Percentiles rank a stretch among this genome's conserved stretches.
Evolutionary conservation across 257 asterid species (phyloP).

Genomic region (Knoxia roxburghii): DNA sequence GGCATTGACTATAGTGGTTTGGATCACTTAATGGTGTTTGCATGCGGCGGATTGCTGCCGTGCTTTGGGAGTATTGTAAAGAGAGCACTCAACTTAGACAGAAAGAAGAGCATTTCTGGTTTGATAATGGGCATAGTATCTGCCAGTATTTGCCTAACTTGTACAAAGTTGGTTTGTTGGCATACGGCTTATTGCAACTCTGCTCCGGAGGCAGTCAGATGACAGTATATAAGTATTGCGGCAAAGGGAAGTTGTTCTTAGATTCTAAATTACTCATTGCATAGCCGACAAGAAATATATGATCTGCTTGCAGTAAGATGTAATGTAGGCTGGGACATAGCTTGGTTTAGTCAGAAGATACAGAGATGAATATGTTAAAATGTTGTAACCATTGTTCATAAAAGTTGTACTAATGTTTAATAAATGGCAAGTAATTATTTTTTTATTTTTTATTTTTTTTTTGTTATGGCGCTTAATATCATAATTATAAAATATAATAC

Average conservation of each 20-base stretch:
- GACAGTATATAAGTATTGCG: no score
- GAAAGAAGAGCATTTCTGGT: constrained; percentile 59
- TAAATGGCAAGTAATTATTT: no score
- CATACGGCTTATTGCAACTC: constrained; percentile 97
- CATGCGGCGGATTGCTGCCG: constrained; percentile 88
- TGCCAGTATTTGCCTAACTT: constrained; percentile 61
- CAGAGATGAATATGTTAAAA: no score
- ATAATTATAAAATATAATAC: no score
- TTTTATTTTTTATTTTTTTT: no score
- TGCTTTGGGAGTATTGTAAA: constrained; percentile 65
- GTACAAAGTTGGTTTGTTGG: constrained; percentile 87
- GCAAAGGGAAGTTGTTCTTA: no score
- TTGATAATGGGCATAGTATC: constrained; percentile 47
- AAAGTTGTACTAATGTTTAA: no score
- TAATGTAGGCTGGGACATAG: no score
- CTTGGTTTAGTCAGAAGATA: no score
- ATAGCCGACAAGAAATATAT: not conserved
- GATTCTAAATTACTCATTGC: no score
- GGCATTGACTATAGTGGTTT: constrained; percentile 88
- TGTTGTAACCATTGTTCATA: no score
- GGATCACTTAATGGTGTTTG: constrained; percentile 80
- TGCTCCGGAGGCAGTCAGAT: constrained; percentile 98
- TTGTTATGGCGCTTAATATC: no score
- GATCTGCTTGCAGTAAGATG: not conserved
- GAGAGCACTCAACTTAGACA: constrained; percentile 66